These are phyloP conservation scores for Metarhizium album DNA, from an alignment of 2,329 filamentous ascomycete species.

Conservation along the genomic window DNA sequence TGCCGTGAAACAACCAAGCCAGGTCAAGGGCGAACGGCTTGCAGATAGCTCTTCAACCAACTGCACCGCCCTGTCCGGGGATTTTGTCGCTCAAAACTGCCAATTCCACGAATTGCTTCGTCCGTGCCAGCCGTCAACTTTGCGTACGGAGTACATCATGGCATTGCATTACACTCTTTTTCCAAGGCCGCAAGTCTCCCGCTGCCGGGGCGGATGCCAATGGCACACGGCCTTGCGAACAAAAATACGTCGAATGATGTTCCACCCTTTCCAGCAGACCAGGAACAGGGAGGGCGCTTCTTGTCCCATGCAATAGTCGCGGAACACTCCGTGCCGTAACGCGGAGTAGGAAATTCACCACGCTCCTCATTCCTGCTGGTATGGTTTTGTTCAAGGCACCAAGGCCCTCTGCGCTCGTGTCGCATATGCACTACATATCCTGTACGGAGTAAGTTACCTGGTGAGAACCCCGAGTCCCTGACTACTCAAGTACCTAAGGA, in stretches of 20 bases:
- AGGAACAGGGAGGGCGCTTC: too few species aligned
- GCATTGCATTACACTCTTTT: neutral
- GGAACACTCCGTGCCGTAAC: too few species aligned
- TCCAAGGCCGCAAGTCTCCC: neutral
- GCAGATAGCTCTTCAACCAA: neutral
- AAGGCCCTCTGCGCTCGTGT: neutral
- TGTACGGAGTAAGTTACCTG: too few species aligned
- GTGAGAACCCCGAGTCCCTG: too few species aligned
- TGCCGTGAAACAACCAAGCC: constrained; percentile 1
- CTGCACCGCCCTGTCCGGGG: neutral
- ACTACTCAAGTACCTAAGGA: too few species aligned
- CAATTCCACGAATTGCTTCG: neutral
- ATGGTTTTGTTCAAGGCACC: constrained; percentile 1
- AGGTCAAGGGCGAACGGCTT: neutral
- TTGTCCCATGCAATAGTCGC: neutral
- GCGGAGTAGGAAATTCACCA: too few species aligned
- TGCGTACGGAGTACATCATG: too few species aligned
- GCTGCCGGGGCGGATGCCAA: too few species aligned
- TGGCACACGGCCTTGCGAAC: too few species aligned
- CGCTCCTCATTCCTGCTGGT: neutral
- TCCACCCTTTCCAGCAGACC: too few species aligned
- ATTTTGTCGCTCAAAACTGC: neutral
- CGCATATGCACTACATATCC: neutral
- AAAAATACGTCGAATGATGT: too few species aligned
- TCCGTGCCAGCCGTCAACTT: neutral